Evolutionary conservation across 1,139 yeast species (phyloP).

Genomic region (Geotrichum europaeum): DNA sequence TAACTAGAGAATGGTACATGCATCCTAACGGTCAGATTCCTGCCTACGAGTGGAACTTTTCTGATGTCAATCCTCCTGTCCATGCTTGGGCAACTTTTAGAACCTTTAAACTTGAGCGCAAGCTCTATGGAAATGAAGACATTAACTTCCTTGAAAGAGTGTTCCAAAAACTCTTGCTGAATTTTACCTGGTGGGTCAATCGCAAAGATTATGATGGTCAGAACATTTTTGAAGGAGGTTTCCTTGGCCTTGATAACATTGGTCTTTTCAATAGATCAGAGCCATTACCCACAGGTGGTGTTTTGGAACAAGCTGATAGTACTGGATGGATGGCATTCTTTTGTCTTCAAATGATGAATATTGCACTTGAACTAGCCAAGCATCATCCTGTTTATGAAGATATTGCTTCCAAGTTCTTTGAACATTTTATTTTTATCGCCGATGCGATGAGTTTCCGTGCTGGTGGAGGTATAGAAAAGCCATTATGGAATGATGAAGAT

Average conservation of each 20-base stretch:
- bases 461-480: constrained; percentile 47
- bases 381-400: constrained; percentile 86
- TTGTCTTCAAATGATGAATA: constrained; percentile 85
- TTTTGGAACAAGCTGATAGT: constrained; percentile 89
- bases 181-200: constrained; percentile 98
- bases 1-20: constrained; percentile 97
- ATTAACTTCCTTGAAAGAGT: constrained; percentile 81
- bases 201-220: constrained; percentile 85
- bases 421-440: constrained; percentile 85
- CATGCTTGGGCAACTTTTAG: constrained; percentile 97
- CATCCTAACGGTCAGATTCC: constrained; percentile 99
- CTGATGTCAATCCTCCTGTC: constrained; percentile 95
- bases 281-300: constrained; percentile 91
- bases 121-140: constrained; percentile 78
- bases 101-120: constrained; percentile 83
- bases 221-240: constrained; percentile 93
- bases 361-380: constrained; percentile 85
- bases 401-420: constrained; percentile 92
- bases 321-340: constrained; percentile 99
- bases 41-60: constrained; percentile 95
- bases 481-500: constrained; percentile 88
- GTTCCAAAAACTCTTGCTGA: constrained; percentile 81
- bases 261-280: constrained; percentile 93
- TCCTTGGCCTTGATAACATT: constrained; percentile 87
- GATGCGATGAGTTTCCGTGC: constrained; percentile 86